Evolutionary conservation across 2,329 filamentous ascomycete species (phyloP), one percentile per base, ranked within the genome.

Genomic region (Apiospora pterosperma): DNA sequence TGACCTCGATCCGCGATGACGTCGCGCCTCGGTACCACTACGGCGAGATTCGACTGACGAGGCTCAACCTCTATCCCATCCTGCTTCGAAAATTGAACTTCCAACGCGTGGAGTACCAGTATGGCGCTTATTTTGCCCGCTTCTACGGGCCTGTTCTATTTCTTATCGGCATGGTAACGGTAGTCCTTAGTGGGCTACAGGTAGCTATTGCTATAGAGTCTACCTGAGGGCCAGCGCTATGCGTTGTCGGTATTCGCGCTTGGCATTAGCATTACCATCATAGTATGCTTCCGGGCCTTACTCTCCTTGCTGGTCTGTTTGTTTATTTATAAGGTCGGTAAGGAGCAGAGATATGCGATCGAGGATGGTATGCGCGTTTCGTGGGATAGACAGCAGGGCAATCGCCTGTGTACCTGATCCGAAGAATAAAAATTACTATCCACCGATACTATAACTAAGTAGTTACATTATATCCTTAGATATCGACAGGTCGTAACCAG

Each of bases 141-240:
- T 72, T 71, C 34, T 68, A 67, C 39, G 65, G 52, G 3, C 68
- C 70, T 4, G 28, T 69, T 11, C 61, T 72, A 8, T 72, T 71
- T 19, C 21, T 67, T 0, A 66, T 71, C 39, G 68, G 58, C 8
- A 42, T 67, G 1, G 21, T 66, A 7, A 66, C 67, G 1, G 52
- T 66, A 2, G 36, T 65, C 10, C 34, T 68, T 5, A 65, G 61
- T 41, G 64, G 44, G 1, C 42, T 68, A 38, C 61, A 68, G 38
- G 61, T 68, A 23, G 16, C 31, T n/a, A 39, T 66, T 36, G 36
- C 59, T 23, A 48, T 65, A 39, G 58, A 55, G 14, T 36, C 36
- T 52, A 25, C 11, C 52, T 4, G 38, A 23, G 14, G 36, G 28
- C 36, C 42, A 36, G 23, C 25, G 21, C 23, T 16, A 21, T 7